Percentiles rank a stretch among this genome's conserved stretches.
phyloP scores from a whole-genome alignment of 148 eudicot species.

The Nepenthes mirabilis region DNA sequence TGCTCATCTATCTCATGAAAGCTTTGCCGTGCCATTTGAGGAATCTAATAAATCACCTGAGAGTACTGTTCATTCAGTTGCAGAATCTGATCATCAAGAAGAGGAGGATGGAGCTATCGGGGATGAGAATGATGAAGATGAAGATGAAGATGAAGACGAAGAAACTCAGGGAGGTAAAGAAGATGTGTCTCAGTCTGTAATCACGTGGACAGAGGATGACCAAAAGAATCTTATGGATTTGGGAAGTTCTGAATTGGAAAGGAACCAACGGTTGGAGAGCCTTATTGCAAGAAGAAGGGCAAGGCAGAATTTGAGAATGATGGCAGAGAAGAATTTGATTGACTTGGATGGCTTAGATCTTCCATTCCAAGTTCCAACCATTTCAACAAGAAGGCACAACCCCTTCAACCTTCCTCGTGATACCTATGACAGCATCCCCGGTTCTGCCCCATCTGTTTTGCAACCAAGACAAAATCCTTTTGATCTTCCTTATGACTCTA shows the following conservation, averaged over 20 bases:
- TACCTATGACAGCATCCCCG: conserved; percentile 50
- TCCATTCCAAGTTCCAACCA: conserved; percentile 40
- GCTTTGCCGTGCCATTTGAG: conserved; percentile 19
- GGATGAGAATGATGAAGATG: conserved; percentile 31
- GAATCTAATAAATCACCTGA: conserved; percentile 14
- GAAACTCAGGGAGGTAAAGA: conserved; percentile 23
- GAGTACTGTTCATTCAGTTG: conserved; percentile 32
- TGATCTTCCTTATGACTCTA: conserved; percentile 75
- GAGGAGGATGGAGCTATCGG: conserved; percentile 27
- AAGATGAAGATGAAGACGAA: conserved; percentile 34
- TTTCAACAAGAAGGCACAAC: conserved; percentile 45
- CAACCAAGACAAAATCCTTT: conserved; percentile 51
- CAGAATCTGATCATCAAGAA: conserved; percentile 34
- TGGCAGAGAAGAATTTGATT: conserved; percentile 44
- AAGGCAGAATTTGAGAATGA: conserved; percentile 26
- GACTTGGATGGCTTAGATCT: conserved; percentile 58
- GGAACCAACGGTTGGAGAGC: conserved; percentile 64
- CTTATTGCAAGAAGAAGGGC: conserved; percentile 65
- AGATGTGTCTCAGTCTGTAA: conserved; percentile 32
- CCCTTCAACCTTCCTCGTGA: conserved; percentile 57
- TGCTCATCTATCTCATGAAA: conserved; percentile 20
- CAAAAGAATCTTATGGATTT: conserved; percentile 78
- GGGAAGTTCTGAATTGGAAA: conserved; percentile 64
- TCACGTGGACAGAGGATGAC: conserved; percentile 70
- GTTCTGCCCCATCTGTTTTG: conserved; percentile 68